Evolutionary conservation across 805 yeast genomes (phyloP).

Genomic region (Citeromyces nyonsensis): DNA sequence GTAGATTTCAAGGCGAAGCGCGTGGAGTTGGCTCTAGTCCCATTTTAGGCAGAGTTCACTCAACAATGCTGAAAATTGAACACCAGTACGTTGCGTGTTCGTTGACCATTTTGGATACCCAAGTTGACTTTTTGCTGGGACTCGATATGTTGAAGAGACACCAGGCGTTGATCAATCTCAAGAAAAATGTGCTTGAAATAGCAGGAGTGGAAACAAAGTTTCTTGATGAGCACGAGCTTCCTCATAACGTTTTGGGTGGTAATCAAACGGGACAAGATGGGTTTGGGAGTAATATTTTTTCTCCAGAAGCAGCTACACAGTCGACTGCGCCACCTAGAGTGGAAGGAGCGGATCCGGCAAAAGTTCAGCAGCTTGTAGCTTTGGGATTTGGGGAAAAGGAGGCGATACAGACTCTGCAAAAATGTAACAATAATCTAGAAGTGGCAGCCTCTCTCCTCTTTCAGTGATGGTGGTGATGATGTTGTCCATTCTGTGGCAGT

Average conservation of each 20-base stretch:
- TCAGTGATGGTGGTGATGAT: no score
- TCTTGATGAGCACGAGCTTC: slow-evolving; percentile 57
- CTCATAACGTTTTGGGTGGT: slow-evolving; percentile 16
- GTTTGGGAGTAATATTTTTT: slow-evolving; percentile 19
- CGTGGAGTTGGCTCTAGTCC: slow-evolving; percentile 78
- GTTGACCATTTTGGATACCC: slow-evolving; percentile 57
- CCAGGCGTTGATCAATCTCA: slow-evolving; percentile 68
- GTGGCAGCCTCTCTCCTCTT: slow-evolving; percentile 74
- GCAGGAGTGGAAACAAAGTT: slow-evolving; percentile 66
- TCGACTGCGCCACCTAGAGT: slow-evolving; percentile 1
- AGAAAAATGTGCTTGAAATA: slow-evolving; percentile 44
- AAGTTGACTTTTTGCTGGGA: slow-evolving; percentile 69
- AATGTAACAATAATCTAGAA: slow-evolving; percentile 67
- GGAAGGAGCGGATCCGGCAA: slow-evolving; percentile 9
- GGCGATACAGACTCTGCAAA: slow-evolving; percentile 47
- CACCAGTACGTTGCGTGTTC: slow-evolving; percentile 47
- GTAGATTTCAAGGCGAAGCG: slow-evolving; percentile 68
- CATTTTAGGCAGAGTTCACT: slow-evolving; percentile 75
- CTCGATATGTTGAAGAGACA: slow-evolving; percentile 85
- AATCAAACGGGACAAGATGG: slow-evolving; percentile 5
- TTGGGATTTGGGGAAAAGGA: slow-evolving; percentile 61
- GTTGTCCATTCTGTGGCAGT: no score
- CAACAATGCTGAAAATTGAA: slow-evolving; percentile 74
- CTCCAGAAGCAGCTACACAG: slow-evolving; percentile 4
- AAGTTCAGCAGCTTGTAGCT: slow-evolving; percentile 29